A percentile compares a stretch with the other conserved stretches of the same genome.
phyloP scores from a whole-genome alignment of 352 stramenopile species.

The Globisporangium spiculum region DNA sequence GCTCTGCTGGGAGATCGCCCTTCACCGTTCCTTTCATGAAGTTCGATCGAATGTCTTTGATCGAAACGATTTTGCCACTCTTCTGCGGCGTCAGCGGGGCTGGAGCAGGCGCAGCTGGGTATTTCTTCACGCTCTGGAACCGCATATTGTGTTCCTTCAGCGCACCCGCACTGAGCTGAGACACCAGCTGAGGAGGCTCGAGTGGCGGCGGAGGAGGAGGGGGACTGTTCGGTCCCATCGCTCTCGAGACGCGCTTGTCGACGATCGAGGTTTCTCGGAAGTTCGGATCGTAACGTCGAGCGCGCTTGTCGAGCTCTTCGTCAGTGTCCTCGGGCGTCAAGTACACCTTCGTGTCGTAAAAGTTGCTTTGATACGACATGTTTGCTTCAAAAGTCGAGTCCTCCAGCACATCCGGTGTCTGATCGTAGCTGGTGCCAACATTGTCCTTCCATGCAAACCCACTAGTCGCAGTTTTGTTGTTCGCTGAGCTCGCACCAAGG shows the following conservation, averaged over 20 bases:
- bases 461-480: not conserved
- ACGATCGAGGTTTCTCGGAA: slow-evolving; percentile 7
- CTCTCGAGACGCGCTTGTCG: not conserved
- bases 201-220: slow-evolving; percentile 8
- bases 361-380: slow-evolving; percentile 24
- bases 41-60: slow-evolving; percentile 29
- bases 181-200: not conserved
- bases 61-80: slow-evolving; percentile 37
- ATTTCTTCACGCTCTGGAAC: slow-evolving; percentile 11
- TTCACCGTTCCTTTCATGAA: slow-evolving; percentile 18
- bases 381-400: slow-evolving; percentile 17
- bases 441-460: slow-evolving; percentile 12
- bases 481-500: slow-evolving; percentile 9
- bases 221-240: not conserved
- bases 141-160: slow-evolving; percentile 13
- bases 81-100: slow-evolving; percentile 8
- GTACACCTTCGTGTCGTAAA: slow-evolving; percentile 32
- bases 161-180: slow-evolving; percentile 10
- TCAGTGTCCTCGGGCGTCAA: slow-evolving; percentile 32
- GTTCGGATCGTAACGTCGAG: slow-evolving; percentile 33
- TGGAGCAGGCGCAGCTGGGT: not conserved
- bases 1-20: slow-evolving; percentile 10
- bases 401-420: slow-evolving; percentile 8
- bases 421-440: slow-evolving; percentile 7
- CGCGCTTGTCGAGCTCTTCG: slow-evolving; percentile 34